Evolutionary conservation across 495 filamentous ascomycete genomes (phyloP).

Genomic region (Bryoglossum gracile): DNA sequence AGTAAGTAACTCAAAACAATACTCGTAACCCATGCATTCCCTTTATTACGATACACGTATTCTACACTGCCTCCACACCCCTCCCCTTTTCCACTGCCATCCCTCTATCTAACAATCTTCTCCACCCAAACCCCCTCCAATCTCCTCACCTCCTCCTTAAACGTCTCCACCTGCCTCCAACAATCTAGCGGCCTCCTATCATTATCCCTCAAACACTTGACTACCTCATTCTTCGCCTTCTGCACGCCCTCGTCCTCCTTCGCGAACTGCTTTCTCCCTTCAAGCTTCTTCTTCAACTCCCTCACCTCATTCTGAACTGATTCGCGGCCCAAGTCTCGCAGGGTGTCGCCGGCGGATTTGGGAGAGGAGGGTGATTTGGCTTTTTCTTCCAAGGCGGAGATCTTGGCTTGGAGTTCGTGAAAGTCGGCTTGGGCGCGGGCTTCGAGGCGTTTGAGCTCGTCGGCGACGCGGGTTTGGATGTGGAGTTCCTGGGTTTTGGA

Average conservation of each 20-base stretch:
- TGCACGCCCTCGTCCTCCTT: conserved; percentile 58
- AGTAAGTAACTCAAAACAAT: no score
- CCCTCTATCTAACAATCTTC: conserved; percentile 53
- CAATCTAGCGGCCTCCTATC: conserved; percentile 90
- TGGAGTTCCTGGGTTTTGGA: conserved; percentile 75
- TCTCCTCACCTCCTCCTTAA: conserved; percentile 77
- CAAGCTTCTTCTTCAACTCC: conserved; percentile 63
- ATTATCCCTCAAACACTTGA: conserved; percentile 75
- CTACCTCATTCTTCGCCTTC: conserved; percentile 67
- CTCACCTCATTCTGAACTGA: conserved; percentile 60
- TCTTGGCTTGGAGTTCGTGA: conserved; percentile 55
- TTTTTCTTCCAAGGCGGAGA: conserved; percentile 34
- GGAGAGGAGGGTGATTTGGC: conserved; percentile 12
- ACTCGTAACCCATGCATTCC: neutral
- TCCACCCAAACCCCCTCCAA: conserved; percentile 84
- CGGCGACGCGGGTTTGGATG: conserved; percentile 78
- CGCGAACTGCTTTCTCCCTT: conserved; percentile 64
- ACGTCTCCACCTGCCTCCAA: conserved; percentile 87
- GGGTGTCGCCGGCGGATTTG: conserved; percentile 31
- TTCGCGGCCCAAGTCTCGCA: conserved; percentile 42
- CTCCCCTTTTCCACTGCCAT: conserved; percentile 1
- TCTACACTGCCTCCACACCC: conserved; percentile 14
- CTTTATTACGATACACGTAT: conserved; percentile 8
- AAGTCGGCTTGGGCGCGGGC: conserved; percentile 49
- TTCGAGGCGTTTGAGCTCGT: conserved; percentile 73